Evolutionary conservation across 2,329 filamentous ascomycete genomes (phyloP), one percentile per base, ranked within the genome.

Genomic region (Trichophaea hybrida): DNA sequence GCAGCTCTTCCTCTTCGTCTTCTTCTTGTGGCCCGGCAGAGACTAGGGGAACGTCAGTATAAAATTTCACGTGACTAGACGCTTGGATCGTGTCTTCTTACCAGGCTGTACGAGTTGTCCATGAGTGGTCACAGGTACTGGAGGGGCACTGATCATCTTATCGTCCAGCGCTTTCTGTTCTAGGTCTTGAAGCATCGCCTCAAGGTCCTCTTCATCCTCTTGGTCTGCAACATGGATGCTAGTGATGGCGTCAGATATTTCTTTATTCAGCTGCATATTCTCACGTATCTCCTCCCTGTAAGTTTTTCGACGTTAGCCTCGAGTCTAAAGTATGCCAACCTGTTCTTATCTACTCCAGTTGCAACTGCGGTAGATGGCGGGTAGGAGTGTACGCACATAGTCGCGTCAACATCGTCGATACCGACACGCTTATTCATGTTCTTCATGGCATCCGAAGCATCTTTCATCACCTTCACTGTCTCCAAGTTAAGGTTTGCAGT

Each of bases 401-500:
- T 52, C 15, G 59, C 31, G 59, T 68, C 66, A 52, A 98, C 91
- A 75, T 94, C 93, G 69, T 96, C 89, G 65, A 93, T 50, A 53
- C 88, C 95, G 66, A 97, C 81, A 65, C 86, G 86, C 68, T 83
- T 85, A 72, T 97, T 89, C 68, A 98, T 98, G 65, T 84, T 77
- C 76, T 90, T 85, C 90, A 98, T 97, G 38, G 91, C 93, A 62
- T 83, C 76, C 66, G 87, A 83, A 8, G 93, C 91, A 71, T 84
- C 84, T 80, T 94, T 85, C 89, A 98, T 96, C 6, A 90, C 91
- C 67, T 85, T 81, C 65, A 97, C 78, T 10, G 93, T 98, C 77
- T 96, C 90, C 75, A 91, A 84, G 78, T 98, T 98, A 77, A 98
- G 96, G 73, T 97, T 98, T 63, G 93, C 93, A 52, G 90, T 88